These are phyloP conservation scores for Vitis hybrid DNA, from an alignment of 177 flowering plant genomes.

Conservation along the genomic window DNA sequence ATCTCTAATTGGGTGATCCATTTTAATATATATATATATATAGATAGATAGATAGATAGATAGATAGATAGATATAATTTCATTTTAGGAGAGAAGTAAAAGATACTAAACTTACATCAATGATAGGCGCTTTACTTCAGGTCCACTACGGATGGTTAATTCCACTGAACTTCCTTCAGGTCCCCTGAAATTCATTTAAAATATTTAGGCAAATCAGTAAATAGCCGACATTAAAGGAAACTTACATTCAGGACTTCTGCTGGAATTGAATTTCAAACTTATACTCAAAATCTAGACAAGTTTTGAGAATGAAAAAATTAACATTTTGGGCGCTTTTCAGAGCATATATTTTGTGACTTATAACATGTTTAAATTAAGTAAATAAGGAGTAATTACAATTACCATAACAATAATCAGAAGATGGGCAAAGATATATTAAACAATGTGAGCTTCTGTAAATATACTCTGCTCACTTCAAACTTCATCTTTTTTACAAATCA, in stretches of 20 bases:
- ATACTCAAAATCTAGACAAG: no score
- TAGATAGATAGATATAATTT: neutral
- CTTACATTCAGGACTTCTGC: neutral
- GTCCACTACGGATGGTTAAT: conserved; percentile 69
- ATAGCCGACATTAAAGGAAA: neutral
- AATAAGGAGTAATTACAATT: neutral
- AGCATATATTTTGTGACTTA: neutral
- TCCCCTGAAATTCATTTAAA: conserved; percentile 59
- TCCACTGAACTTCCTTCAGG: conserved; percentile 85
- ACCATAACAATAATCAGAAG: neutral
- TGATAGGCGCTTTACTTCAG: conserved; percentile 53
- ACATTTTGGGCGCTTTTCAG: neutral
- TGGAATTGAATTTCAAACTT: neutral
- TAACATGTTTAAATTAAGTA: neutral
- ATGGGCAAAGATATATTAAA: neutral
- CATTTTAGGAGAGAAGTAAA: neutral
- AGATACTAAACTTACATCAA: conserved; percentile 58
- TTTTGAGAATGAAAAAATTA: no score
- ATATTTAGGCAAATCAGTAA: conserved; percentile 8
- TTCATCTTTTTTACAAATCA: no score
- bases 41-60: no score
- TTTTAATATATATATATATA: no score
- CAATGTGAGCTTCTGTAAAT: neutral
- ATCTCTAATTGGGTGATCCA: no score
- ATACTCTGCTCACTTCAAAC: neutral